Evolutionary conservation across 208 protist genomes (phyloP).

Genomic region (Leptomonas pyrrhocoris): DNA sequence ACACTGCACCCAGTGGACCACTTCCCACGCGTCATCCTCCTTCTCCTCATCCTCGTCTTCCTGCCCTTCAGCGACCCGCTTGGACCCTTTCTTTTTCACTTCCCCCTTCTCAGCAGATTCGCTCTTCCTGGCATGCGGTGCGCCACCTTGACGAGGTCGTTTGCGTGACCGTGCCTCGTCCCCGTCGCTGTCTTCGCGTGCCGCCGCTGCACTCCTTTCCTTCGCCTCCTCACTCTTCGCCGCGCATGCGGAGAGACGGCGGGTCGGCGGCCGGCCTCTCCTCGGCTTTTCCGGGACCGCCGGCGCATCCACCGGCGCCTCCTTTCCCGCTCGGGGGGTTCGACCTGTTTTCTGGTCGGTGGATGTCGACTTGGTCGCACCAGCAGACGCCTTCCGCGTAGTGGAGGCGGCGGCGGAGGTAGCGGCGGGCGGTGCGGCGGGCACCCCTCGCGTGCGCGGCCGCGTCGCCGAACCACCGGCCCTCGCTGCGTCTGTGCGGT

Average conservation of each 20-base stretch:
- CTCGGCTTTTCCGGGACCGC: background rate
- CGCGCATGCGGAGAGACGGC: background rate
- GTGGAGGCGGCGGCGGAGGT: too few species aligned
- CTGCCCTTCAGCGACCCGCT: background rate
- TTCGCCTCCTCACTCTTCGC: background rate
- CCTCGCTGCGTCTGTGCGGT: too few species aligned
- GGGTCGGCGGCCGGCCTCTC: background rate
- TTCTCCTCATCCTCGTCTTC: slow-evolving; percentile 20
- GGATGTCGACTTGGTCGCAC: too few species aligned
- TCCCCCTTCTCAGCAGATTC: background rate
- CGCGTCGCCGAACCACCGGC: too few species aligned
- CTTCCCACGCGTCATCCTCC: slow-evolving; percentile 29
- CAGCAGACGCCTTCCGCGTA: too few species aligned
- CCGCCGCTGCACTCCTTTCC: too few species aligned
- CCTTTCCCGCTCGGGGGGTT: too few species aligned
- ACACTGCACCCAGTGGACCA: slow-evolving; percentile 86
- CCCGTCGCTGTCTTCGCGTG: background rate
- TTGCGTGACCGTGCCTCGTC: background rate
- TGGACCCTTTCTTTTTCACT: background rate
- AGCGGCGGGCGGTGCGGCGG: too few species aligned
- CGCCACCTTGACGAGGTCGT: background rate
- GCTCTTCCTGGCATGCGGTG: background rate
- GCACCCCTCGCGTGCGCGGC: too few species aligned
- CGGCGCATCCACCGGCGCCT: background rate
- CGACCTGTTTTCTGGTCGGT: too few species aligned